phyloP scores from a whole-genome alignment of 2,329 filamentous ascomycete genomes.

The Phymatotrichopsis omnivora region DNA sequence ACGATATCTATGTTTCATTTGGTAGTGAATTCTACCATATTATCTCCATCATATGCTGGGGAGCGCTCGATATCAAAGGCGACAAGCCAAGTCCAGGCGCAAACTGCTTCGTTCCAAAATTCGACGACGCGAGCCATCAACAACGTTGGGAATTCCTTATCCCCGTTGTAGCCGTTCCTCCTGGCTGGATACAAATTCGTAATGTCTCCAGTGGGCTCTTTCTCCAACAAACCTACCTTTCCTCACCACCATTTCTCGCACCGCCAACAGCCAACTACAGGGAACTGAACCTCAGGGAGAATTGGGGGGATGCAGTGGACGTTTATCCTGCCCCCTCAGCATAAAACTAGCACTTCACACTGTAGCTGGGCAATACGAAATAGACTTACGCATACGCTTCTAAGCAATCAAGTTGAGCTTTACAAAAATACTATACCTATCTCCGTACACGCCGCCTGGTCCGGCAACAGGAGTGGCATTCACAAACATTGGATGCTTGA shows the following conservation, averaged over 20 bases:
- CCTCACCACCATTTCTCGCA: not conserved
- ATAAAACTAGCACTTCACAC: not conserved
- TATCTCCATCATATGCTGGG: not conserved
- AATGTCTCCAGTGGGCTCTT: not conserved
- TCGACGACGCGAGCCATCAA: not conserved
- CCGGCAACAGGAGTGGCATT: no score
- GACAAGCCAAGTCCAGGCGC: not conserved
- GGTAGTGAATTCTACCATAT: not conserved
- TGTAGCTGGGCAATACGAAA: not conserved
- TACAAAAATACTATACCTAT: no score
- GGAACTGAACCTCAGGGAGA: not conserved
- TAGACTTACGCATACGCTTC: not conserved
- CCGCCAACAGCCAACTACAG: not conserved
- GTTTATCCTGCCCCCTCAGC: not conserved
- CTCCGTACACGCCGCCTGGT: no score
- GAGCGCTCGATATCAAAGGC: not conserved
- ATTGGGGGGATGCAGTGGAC: conserved; percentile 9
- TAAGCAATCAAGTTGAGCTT: not conserved
- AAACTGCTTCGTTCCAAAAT: not conserved
- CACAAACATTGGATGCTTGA: no score
- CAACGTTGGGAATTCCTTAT: conserved; percentile 10
- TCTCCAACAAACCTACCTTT: conserved; percentile 6
- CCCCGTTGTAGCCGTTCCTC: conserved; percentile 12
- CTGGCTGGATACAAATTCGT: conserved; percentile 10
- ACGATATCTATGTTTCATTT: not conserved